Evolutionary conservation across 768 basidiomycete species (phyloP).

Genomic region (Hypholoma fasciculare): DNA sequence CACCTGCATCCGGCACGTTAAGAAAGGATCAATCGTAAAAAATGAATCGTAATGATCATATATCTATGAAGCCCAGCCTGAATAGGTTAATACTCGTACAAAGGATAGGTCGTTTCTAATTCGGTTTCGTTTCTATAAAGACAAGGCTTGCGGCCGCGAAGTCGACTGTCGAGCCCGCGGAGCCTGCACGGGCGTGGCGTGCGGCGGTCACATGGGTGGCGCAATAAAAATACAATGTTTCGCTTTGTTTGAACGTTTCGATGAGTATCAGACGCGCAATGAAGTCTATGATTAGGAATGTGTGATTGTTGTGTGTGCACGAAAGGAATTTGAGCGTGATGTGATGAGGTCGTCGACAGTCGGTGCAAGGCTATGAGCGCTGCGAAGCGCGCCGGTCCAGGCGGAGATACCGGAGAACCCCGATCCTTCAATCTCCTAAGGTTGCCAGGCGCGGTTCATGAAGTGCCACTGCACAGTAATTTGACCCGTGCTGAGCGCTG

Average conservation of each 20-base stretch:
- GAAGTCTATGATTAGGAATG: background rate
- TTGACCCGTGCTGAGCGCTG: conserved; percentile 45
- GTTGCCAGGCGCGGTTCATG: conserved; percentile 31
- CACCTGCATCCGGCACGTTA: background rate
- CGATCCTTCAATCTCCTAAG: conserved; percentile 1
- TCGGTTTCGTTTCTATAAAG: background rate
- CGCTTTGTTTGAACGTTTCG: background rate
- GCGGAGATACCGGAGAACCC: too few relatives aligned
- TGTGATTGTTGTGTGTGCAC: background rate
- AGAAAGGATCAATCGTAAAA: background rate
- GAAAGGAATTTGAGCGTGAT: background rate
- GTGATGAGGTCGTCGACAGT: background rate
- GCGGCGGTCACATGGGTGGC: background rate
- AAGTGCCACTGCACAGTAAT: conserved; percentile 63
- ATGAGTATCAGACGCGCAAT: background rate
- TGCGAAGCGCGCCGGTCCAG: background rate
- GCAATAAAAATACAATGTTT: background rate
- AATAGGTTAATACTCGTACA: background rate
- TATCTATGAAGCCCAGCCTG: background rate
- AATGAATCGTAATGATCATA: background rate
- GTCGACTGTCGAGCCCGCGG: background rate
- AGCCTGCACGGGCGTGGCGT: background rate
- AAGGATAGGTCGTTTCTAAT: background rate
- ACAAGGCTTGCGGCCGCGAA: background rate
- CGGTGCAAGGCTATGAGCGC: background rate